Evolutionary conservation across 495 filamentous ascomycete genomes (phyloP), one percentile per base, ranked within the genome.

Genomic region (Clohesyomyces aquaticus): DNA sequence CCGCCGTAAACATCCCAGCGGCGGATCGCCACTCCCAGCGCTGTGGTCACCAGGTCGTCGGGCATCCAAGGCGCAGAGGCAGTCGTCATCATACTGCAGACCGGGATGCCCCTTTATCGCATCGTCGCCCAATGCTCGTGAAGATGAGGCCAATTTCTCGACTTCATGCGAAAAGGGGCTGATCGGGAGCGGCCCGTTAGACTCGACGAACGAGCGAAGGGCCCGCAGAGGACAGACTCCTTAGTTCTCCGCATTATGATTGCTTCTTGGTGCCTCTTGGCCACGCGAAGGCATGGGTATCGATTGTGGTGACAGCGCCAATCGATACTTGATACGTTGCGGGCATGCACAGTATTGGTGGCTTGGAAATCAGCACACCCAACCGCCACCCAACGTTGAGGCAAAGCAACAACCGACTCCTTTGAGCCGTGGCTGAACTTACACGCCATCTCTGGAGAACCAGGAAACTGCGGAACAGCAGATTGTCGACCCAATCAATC

Each of bases 221-320:
- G 43, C 27, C 32, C 26, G 41, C 16, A 4, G 28, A 48, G 3
- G 3, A 12, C 26, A 26, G 48, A 21, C 28, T 48, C 21, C 38
- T 64, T 64, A 64, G 23, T 14, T 58, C 61, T 64, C 61, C 61
- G 45, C 61, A 64, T 64, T 64, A 64, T 57, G 61, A 52, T 51
- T 58, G 43, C 60, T 57, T 52, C 46, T 57, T 23, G 51, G 55
- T 46, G 21, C 23, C 16, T 23, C 49, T 6, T 28, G 51, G 26
- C 60, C n/a, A 18, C 18, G 6, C 25, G 25, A 9, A 22, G 57
- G 21, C 26, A 4, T 51, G 14, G 55, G 41, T 64, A 64, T 64
- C 61, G 61, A 58, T 57, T 58, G 45, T 27, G 48, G 51, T 32
- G 9, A 21, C 22, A 11, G 19, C 58, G 22, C 28, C 61, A 58